Percentiles rank a stretch among this genome's conserved stretches.
Conservation (phyloP, 768 basidiomycete species). For the Sarcomyxa edulis region DNA sequence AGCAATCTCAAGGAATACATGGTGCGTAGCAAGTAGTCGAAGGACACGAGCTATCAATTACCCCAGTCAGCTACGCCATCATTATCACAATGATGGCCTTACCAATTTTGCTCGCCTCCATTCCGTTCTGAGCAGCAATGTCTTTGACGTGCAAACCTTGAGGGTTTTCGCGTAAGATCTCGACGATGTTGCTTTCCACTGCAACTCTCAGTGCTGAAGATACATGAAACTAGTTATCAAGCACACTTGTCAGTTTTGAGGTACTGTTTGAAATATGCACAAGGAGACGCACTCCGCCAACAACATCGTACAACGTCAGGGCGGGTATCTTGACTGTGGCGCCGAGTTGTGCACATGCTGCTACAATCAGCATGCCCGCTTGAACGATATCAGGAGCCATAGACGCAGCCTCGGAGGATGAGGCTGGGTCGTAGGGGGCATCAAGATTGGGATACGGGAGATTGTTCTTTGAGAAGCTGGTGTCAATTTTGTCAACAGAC, state of each 20-base stretch:
- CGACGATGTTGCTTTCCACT: background rate
- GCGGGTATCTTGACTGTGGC: conserved; percentile 11
- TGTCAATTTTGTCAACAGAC: conserved; percentile 17
- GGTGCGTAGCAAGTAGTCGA: conserved; percentile 26
- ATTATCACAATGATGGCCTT: conserved; percentile 2
- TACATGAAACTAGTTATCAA: conserved; percentile 13
- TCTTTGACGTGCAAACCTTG: conserved; percentile 29
- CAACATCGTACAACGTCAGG: conserved; percentile 6
- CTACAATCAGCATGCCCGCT: conserved; percentile 15
- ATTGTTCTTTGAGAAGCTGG: conserved; percentile 15
- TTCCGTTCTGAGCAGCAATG: conserved; percentile 22
- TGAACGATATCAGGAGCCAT: conserved; percentile 9
- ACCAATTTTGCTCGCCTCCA: conserved; percentile 27
- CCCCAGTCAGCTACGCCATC: background rate
- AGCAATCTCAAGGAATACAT: conserved; percentile 28
- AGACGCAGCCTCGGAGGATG: conserved; percentile 11
- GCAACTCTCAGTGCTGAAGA: conserved; percentile 7
- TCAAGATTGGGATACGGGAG: conserved; percentile 20
- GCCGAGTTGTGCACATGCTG: conserved; percentile 20
- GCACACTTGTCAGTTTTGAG: too few species aligned
- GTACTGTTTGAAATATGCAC: background rate
- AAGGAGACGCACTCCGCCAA: background rate
- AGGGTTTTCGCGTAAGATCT: background rate
- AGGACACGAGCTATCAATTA: conserved; percentile 23
- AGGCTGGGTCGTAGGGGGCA: conserved; percentile 16